Evolutionary conservation across 208 protist genomes (phyloP).

Genomic region (Crithidia mellificae): DNA sequence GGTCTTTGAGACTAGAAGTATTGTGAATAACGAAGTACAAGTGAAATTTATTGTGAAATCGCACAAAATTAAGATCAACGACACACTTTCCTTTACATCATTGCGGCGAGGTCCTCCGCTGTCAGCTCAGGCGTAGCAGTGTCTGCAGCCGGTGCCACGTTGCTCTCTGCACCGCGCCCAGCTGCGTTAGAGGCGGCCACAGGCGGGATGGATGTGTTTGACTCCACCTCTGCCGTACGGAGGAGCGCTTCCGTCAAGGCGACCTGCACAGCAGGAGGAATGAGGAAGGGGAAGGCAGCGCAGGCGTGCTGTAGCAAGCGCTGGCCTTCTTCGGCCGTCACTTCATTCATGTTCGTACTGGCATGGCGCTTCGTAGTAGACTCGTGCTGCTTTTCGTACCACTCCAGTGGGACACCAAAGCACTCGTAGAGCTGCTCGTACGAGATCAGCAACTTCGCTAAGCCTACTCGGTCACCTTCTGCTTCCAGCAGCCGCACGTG

Average conservation of each 20-base stretch:
- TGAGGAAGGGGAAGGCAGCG: slow-evolving; percentile 15
- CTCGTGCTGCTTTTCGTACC: slow-evolving; percentile 11
- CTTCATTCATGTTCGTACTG: not conserved
- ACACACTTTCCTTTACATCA: slow-evolving; percentile 23
- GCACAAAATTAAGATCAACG: no score
- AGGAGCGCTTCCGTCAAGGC: slow-evolving; percentile 1
- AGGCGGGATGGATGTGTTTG: not conserved
- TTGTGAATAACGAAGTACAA: no score
- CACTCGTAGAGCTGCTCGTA: slow-evolving; percentile 48
- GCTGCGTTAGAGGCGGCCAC: not conserved
- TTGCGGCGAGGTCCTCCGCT: slow-evolving; percentile 27
- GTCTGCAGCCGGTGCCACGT: no score
- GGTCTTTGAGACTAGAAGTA: no score
- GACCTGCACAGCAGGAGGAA: slow-evolving; percentile 21
- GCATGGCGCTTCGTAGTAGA: not conserved
- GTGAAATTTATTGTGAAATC: no score
- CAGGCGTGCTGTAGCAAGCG: slow-evolving; percentile 6
- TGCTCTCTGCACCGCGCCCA: not conserved
- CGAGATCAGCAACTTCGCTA: slow-evolving; percentile 32
- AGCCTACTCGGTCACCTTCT: slow-evolving; percentile 17
- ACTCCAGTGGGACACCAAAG: slow-evolving; percentile 44
- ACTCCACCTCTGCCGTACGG: not conserved
- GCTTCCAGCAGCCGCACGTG: slow-evolving; percentile 33
- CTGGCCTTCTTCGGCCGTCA: not conserved
- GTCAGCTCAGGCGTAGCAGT: slow-evolving; percentile 5